Conservation (phyloP, 1,284 basidiomycete genomes). For the Cryptococcus amylolentus region DNA sequence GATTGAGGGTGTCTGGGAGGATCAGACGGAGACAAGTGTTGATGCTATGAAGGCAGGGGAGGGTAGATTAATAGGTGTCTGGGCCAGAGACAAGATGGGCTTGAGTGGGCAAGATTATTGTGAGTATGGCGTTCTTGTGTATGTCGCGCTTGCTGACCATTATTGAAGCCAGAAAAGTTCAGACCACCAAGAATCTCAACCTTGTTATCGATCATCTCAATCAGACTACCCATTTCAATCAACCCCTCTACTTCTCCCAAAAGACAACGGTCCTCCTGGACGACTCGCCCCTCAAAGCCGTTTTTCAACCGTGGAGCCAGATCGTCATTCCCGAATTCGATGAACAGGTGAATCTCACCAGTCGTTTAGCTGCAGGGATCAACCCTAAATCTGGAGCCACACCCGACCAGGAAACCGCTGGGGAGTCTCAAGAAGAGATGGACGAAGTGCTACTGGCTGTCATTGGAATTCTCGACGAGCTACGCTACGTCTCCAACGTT, state of each 20-base stretch:
- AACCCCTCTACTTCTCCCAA: slow-evolving; percentile 21
- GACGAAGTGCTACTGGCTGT: slow-evolving; percentile 43
- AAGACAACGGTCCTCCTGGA: slow-evolving; percentile 40
- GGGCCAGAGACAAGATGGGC: slow-evolving; percentile 47
- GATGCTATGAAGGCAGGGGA: slow-evolving; percentile 24
- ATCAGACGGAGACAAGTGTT: slow-evolving; percentile 12
- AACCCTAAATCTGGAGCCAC: slow-evolving; percentile 1
- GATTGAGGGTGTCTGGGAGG: slow-evolving; percentile 34
- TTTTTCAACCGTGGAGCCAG: slow-evolving; percentile 48
- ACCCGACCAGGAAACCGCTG: neutral
- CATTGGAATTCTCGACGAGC: slow-evolving; percentile 44
- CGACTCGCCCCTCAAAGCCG: slow-evolving; percentile 47
- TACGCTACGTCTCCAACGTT: slow-evolving; percentile 34
- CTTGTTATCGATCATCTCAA: slow-evolving; percentile 32
- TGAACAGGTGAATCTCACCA: slow-evolving; percentile 17
- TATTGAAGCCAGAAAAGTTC: slow-evolving; percentile 28
- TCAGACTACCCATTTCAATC: neutral
- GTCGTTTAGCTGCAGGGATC: slow-evolving; percentile 3
- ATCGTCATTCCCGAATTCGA: slow-evolving; percentile 46
- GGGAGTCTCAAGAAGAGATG: slow-evolving; percentile 8
- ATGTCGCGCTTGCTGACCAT: neutral
- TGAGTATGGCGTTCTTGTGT: slow-evolving; percentile 15
- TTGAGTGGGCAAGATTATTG: slow-evolving; percentile 32
- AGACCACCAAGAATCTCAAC: slow-evolving; percentile 47
- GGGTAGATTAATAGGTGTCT: slow-evolving; percentile 42